These are phyloP conservation scores for Purshia tridentata DNA, from an alignment of 306 rosid genomes.

Conservation along the genomic window DNA sequence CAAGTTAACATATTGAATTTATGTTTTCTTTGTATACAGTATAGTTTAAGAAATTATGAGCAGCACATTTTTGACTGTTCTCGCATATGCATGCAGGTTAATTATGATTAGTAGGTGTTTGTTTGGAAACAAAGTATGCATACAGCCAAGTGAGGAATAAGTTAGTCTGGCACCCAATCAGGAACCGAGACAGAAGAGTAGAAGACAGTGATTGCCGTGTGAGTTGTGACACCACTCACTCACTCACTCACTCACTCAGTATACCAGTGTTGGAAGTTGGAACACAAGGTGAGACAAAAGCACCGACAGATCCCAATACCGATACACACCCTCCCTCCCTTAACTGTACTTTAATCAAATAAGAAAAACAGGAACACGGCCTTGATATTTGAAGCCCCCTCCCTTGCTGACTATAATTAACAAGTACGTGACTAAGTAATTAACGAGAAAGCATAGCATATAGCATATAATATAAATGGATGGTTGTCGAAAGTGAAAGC, in stretches of 20 bases:
- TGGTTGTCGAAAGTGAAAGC: conserved; percentile 39
- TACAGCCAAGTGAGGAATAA: neutral
- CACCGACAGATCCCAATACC: conserved; percentile 63
- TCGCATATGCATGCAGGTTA: too few species aligned
- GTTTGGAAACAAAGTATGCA: too few species aligned
- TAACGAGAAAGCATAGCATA: too few species aligned
- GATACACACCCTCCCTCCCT: conserved; percentile 14
- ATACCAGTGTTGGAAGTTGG: conserved; percentile 25
- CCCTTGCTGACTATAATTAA: neutral
- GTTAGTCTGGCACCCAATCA: conserved; percentile 30
- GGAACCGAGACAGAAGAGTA: conserved; percentile 7
- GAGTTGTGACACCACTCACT: neutral
- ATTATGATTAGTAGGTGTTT: too few species aligned
- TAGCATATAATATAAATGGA: neutral
- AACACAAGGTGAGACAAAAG: conserved; percentile 49
- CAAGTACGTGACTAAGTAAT: neutral
- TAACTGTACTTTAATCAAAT: too few species aligned
- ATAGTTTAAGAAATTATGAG: too few species aligned
- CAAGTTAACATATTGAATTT: too few species aligned
- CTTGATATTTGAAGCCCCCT: conserved; percentile 46
- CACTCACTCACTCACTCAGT: neutral
- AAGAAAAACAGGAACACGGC: conserved; percentile 27
- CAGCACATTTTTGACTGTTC: too few species aligned
- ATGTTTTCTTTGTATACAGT: too few species aligned
- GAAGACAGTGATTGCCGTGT: conserved; percentile 35